phyloP scores from a whole-genome alignment of 768 basidiomycete genomes.

The Gyrodon lividus region DNA sequence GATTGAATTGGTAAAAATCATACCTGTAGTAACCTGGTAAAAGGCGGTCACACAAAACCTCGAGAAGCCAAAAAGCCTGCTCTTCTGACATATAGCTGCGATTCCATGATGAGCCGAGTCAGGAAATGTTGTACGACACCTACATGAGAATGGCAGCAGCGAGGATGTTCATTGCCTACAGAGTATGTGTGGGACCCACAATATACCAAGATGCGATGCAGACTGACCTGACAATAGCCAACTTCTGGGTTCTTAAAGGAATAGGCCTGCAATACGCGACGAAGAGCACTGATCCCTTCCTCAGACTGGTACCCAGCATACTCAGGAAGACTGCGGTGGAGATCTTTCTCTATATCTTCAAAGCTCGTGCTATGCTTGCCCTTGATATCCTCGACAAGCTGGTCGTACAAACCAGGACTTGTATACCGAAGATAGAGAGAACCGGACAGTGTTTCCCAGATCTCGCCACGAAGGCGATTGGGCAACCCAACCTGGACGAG shows the following conservation, averaged over 20 bases:
- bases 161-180: constrained; percentile 94
- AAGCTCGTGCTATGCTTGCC: constrained; percentile 85
- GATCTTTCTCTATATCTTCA: constrained; percentile 98
- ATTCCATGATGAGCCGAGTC: constrained; percentile 7
- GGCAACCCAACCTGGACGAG: constrained; percentile 96
- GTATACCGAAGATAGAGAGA: constrained; percentile 88
- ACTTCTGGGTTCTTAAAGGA: constrained; percentile 92
- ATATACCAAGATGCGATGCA: background rate
- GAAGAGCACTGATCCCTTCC: constrained; percentile 79
- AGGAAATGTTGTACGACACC: constrained; percentile 20
- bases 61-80: constrained; percentile 95
- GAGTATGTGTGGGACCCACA: constrained; percentile 1
- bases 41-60: constrained; percentile 91
- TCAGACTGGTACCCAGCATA: constrained; percentile 94
- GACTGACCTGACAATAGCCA: constrained; percentile 86
- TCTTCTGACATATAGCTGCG: constrained; percentile 97
- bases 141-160: constrained; percentile 94
- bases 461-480: constrained; percentile 90
- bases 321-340: constrained; percentile 94
- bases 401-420: constrained; percentile 80
- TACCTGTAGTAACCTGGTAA: constrained; percentile 97
- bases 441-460: constrained; percentile 97
- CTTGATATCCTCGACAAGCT: constrained; percentile 70
- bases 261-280: constrained; percentile 92
- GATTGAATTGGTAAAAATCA: constrained; percentile 16